Base-by-base conservation (phyloP, 75 land plant genomes). In the Picea sitchensis region DNA sequence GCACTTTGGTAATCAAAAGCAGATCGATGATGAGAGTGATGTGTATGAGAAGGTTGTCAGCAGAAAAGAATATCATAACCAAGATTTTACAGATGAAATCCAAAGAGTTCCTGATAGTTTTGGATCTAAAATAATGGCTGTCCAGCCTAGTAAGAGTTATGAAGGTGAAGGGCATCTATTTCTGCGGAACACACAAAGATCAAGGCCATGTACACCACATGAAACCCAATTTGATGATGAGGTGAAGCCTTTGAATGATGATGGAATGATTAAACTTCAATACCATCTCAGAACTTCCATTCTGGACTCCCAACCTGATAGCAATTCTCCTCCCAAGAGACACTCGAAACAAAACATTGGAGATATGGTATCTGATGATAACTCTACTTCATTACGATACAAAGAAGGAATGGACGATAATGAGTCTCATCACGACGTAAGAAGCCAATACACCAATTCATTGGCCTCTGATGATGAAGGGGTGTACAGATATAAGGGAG, bases 401-500 rank as follows among this genome's bases (percentile, higher is more conserved):
- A 71, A 18, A 11, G 73, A 18, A 69, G 41, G 20, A 14, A 18
- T 18, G 21, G 6, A 18, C 31, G 4, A 71, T 5, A 14, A 67
- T 15, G 41, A 67, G 41, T 38, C 71, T 67, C 41, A 30, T 36
- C 20, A 36, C 36, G 71, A 44, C 44, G 30, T 14, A 17, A 67
- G 15, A 67, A 36, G 17, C 71, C n/a, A 36, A 2, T 7, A 71
- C 73, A 18, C 51, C 73, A 17, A 71, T 71, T 38, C 47, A 41
- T 47, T 38, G 44, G 54, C n/a, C 44, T 71, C 73, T 38, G 73
- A 71, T 44, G 73, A 69, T 38, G 73, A 71, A 23, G 73, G 73
- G n/a, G 73, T 71, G 73, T 71, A 71, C 73, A 71, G 73, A 71
- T 71, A 71, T 71, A 47, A 71, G 51, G 73, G 73, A n/a, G 47